Conservation (phyloP, 441 rosid species). For the Jatropha multifida region DNA sequence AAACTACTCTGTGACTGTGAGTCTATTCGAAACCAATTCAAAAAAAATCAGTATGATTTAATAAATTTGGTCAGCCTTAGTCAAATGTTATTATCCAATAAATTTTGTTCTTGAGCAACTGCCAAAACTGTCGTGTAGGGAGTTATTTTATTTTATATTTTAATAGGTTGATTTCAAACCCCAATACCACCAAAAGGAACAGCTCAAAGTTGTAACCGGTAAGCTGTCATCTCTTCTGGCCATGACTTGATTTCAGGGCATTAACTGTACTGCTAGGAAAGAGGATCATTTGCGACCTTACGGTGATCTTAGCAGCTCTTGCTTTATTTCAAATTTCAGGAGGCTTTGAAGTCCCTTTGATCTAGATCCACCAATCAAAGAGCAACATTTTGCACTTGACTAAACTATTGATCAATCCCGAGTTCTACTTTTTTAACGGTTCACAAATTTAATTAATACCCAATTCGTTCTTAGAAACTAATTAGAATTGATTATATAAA, state of each 20-base stretch:
- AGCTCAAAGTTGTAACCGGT: neutral
- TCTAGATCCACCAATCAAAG: constrained; percentile 35
- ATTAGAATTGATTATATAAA: too few species aligned
- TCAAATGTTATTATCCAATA: neutral
- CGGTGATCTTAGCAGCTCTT: constrained; percentile 14
- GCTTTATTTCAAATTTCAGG: constrained; percentile 23
- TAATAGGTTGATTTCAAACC: neutral
- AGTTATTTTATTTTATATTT: neutral
- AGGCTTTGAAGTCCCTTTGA: constrained; percentile 17
- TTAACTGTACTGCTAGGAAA: too few species aligned
- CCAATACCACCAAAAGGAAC: neutral
- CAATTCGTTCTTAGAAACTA: too few species aligned
- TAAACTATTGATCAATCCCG: too few species aligned
- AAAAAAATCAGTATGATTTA: too few species aligned
- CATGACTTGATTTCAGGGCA: too few species aligned
- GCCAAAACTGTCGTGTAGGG: neutral
- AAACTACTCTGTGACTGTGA: too few species aligned
- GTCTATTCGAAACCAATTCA: too few species aligned
- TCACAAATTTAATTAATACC: too few species aligned
- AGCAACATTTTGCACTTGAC: neutral
- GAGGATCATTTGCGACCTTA: neutral
- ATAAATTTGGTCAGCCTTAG: too few species aligned
- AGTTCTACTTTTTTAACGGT: too few species aligned
- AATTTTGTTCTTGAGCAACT: neutral
- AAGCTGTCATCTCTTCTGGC: too few species aligned